These are phyloP conservation scores for Cercospora canescens DNA, from an alignment of 2,329 filamentous ascomycete genomes.

Conservation along the genomic window DNA sequence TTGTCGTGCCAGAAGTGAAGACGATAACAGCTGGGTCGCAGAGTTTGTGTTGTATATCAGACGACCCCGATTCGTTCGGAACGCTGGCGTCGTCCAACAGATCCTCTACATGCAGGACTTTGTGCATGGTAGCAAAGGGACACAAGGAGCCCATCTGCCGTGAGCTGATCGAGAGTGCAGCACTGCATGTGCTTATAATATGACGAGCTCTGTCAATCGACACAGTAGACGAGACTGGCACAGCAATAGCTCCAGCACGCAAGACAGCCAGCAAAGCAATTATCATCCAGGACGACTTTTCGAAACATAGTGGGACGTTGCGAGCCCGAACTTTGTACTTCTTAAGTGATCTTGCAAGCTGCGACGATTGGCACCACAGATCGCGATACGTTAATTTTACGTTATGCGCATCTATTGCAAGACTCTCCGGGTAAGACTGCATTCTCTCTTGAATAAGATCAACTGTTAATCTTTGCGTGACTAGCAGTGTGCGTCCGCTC, in stretches of 20 bases:
- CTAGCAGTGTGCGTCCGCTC: background rate
- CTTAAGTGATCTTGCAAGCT: background rate
- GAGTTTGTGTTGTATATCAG: background rate
- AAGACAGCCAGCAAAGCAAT: conserved; percentile 30
- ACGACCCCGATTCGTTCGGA: background rate
- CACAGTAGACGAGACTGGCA: background rate
- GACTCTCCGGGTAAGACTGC: background rate
- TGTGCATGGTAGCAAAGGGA: background rate
- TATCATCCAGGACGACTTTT: conserved; percentile 30
- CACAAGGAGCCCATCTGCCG: background rate
- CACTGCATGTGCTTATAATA: background rate
- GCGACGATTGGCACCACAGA: conserved; percentile 25
- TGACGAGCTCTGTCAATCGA: background rate
- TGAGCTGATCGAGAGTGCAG: background rate
- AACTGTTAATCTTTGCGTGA: background rate
- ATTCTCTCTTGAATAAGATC: background rate
- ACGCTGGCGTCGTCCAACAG: background rate
- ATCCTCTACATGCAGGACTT: background rate
- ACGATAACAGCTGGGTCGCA: background rate
- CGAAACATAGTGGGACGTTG: conserved; percentile 28
- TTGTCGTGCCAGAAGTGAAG: conserved; percentile 8
- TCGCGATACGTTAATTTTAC: conserved; percentile 30
- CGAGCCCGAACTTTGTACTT: conserved; percentile 9
- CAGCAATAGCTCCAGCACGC: conserved; percentile 30
- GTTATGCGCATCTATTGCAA: conserved; percentile 28